Evolutionary conservation across 2,329 filamentous ascomycete genomes (phyloP).

Genomic region (Purpureocillium takamizusanense): DNA sequence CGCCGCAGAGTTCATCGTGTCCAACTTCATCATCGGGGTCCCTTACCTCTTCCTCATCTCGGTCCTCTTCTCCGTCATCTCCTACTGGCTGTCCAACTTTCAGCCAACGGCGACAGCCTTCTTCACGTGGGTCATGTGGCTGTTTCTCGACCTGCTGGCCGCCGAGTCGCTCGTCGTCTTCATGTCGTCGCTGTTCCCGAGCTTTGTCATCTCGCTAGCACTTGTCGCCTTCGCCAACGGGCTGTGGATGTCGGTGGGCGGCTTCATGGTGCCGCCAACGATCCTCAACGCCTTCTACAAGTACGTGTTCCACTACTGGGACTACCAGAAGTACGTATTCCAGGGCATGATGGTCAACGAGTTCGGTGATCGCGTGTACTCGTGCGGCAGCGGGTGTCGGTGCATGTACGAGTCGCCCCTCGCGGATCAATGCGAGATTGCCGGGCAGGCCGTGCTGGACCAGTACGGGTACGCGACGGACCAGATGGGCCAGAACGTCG

Average conservation of each 20-base stretch:
- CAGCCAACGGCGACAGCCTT: slow-evolving; percentile 56
- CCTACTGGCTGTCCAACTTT: slow-evolving; percentile 77
- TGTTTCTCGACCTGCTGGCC: slow-evolving; percentile 75
- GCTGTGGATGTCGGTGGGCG: slow-evolving; percentile 80
- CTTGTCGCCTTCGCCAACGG: slow-evolving; percentile 80
- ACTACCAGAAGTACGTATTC: slow-evolving; percentile 82
- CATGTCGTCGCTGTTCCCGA: slow-evolving; percentile 62
- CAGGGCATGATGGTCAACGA: slow-evolving; percentile 93
- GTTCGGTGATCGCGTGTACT: slow-evolving; percentile 56
- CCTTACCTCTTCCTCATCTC: slow-evolving; percentile 76
- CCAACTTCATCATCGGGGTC: slow-evolving; percentile 75
- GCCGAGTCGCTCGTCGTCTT: slow-evolving; percentile 78
- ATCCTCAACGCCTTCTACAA: slow-evolving; percentile 76
- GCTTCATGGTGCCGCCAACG: slow-evolving; percentile 67
- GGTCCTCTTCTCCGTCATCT: slow-evolving; percentile 63
- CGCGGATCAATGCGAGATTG: slow-evolving; percentile 53
- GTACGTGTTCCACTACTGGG: slow-evolving; percentile 83
- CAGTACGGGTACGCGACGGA: slow-evolving; percentile 61
- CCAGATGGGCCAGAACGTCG: slow-evolving; percentile 66
- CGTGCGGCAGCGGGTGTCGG: slow-evolving; percentile 36
- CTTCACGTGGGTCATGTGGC: slow-evolving; percentile 72
- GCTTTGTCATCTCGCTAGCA: slow-evolving; percentile 72
- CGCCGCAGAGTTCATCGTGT: slow-evolving; percentile 59
- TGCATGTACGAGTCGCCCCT: slow-evolving; percentile 62
- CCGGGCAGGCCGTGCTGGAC: slow-evolving; percentile 59